Evolutionary conservation across 2,329 filamentous ascomycete genomes (phyloP).

Genomic region (Metarhizium rileyi): DNA sequence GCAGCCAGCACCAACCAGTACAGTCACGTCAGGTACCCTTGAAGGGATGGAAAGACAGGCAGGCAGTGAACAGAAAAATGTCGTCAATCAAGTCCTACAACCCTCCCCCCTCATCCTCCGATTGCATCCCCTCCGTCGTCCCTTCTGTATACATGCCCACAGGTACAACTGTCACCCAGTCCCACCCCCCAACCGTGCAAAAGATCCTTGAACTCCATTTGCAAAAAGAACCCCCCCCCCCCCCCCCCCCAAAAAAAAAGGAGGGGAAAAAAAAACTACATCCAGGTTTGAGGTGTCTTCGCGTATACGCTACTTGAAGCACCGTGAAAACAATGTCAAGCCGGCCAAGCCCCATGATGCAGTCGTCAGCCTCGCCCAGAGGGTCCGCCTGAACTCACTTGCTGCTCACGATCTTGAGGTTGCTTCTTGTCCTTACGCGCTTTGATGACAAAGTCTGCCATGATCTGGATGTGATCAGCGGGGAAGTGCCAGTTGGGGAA

Average conservation of each 20-base stretch:
- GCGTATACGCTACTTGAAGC: not conserved
- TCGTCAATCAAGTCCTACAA: conserved; percentile 14
- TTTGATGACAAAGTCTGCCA: conserved; percentile 85
- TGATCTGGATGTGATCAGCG: conserved; percentile 81
- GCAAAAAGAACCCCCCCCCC: conserved; percentile 30
- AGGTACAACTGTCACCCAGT: conserved; percentile 7
- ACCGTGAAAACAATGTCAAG: conserved; percentile 4
- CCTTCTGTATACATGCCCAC: conserved; percentile 13
- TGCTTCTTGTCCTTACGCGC: conserved; percentile 72
- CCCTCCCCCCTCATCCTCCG: not conserved
- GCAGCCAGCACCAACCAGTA: not conserved
- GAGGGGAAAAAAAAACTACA: conserved; percentile 23
- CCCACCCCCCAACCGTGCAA: conserved; percentile 7
- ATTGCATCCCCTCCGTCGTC: conserved; percentile 4
- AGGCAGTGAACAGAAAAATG: conserved; percentile 1
- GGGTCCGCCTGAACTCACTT: conserved; percentile 43
- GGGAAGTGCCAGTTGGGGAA: conserved; percentile 95
- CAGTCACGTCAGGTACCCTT: not conserved
- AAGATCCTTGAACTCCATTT: conserved; percentile 28
- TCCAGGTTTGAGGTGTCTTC: conserved; percentile 22
- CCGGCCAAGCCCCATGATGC: not conserved
- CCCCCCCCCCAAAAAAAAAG: conserved; percentile 20
- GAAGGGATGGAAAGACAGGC: not conserved
- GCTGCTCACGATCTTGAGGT: conserved; percentile 47
- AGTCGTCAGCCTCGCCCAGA: conserved; percentile 18